Conservation (phyloP, 1,284 basidiomycete species). For the Anthracocystis panici-leucophaei region DNA sequence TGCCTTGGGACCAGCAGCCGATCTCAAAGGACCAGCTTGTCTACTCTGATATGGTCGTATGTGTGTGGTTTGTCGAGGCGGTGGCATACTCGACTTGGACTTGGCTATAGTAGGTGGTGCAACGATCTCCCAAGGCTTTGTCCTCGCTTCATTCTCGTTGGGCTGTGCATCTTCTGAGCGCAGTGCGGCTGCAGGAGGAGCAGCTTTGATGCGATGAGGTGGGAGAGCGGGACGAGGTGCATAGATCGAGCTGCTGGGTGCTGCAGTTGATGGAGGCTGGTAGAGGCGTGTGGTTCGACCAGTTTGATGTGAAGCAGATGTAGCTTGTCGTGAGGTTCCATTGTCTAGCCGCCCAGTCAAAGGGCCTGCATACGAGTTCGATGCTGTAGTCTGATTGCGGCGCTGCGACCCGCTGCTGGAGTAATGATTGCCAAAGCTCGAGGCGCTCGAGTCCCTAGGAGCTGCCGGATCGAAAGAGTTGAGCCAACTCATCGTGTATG, state of each 20-base stretch:
- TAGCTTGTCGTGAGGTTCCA: background rate
- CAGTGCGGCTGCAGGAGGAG: constrained; percentile 34
- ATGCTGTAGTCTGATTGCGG: background rate
- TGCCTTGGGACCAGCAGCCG: background rate
- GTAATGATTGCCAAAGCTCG: background rate
- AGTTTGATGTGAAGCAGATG: constrained; percentile 3
- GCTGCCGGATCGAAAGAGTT: constrained; percentile 45
- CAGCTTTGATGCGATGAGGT: constrained; percentile 15
- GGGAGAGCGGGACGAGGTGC: constrained; percentile 13
- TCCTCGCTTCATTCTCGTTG: constrained; percentile 28
- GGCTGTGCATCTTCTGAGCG: constrained; percentile 47
- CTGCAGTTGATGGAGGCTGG: background rate
- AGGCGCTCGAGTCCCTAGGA: background rate
- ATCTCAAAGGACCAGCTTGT: background rate
- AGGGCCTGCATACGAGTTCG: constrained; percentile 8
- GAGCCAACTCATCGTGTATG: constrained; percentile 43
- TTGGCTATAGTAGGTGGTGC: constrained; percentile 36
- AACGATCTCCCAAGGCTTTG: constrained; percentile 43
- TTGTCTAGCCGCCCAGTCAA: constrained; percentile 7
- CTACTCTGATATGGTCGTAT: background rate
- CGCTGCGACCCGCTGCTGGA: background rate
- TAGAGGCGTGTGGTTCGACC: constrained; percentile 10
- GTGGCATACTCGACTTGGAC: constrained; percentile 3
- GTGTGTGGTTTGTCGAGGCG: background rate
- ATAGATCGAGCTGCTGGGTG: background rate